phyloP scores from a whole-genome alignment of 768 basidiomycete species.

The Tephrocybe sp. region DNA sequence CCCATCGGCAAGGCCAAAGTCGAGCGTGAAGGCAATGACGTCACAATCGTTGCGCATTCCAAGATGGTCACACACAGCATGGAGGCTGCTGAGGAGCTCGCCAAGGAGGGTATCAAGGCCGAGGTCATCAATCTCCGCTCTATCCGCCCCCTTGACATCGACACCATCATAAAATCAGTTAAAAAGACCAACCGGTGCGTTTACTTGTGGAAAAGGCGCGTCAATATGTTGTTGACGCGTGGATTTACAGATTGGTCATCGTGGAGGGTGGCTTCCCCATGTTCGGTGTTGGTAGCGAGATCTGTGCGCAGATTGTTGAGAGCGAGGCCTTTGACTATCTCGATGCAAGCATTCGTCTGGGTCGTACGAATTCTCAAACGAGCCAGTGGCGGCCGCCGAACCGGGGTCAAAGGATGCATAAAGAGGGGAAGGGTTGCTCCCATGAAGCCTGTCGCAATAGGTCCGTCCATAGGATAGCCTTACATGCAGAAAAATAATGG shows the following conservation, averaged over 20 bases:
- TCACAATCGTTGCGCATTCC: constrained; percentile 97
- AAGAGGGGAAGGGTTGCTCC: too few species aligned
- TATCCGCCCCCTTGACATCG: constrained; percentile 96
- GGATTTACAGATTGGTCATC: constrained; percentile 67
- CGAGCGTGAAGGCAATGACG: constrained; percentile 88
- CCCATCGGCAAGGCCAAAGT: constrained; percentile 98
- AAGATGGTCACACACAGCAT: constrained; percentile 96
- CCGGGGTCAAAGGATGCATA: too few species aligned
- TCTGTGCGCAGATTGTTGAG: constrained; percentile 96
- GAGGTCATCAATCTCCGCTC: constrained; percentile 97
- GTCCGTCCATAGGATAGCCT: too few species aligned
- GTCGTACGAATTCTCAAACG: too few species aligned
- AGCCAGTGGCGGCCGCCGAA: too few species aligned
- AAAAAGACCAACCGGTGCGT: constrained; percentile 96
- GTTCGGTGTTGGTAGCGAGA: constrained; percentile 98
- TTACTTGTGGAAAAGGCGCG: neutral
- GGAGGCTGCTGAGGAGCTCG: constrained; percentile 90
- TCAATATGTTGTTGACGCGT: neutral
- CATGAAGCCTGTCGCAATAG: too few species aligned
- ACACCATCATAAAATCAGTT: constrained; percentile 94
- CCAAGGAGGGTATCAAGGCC: constrained; percentile 95
- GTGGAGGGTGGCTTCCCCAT: constrained; percentile 99
- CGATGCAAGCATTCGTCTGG: constrained; percentile 54
- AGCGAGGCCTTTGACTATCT: constrained; percentile 98
- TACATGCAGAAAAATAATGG: too few species aligned